Percentiles rank a stretch among this genome's conserved stretches.
phyloP scores from a whole-genome alignment of 139 green algal genomes.

The Penium margaritaceum region DNA sequence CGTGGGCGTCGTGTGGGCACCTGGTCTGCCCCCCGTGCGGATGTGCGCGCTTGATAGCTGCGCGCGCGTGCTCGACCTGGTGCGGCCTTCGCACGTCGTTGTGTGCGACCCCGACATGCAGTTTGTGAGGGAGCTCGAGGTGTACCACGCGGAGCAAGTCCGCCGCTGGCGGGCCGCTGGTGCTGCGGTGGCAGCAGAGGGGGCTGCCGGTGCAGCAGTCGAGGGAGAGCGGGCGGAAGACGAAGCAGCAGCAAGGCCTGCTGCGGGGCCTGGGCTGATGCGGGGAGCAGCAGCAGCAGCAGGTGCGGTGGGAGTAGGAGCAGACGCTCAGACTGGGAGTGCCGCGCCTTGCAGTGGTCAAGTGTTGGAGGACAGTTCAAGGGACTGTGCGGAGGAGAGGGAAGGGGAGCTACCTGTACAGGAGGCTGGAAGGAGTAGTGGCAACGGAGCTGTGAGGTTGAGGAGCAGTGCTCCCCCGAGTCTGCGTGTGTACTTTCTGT shows the following conservation, averaged over 20 bases:
- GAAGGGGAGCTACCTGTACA: too few relatives aligned
- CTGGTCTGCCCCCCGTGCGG: slow-evolving; percentile 2
- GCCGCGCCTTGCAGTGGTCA: too few relatives aligned
- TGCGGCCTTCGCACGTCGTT: slow-evolving; percentile 66
- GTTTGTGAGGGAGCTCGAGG: slow-evolving; percentile 72
- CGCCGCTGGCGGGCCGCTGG: neutral
- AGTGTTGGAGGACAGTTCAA: too few relatives aligned
- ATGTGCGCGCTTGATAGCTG: slow-evolving; percentile 14
- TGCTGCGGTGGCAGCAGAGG: neutral
- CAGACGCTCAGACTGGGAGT: neutral
- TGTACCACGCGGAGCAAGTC: slow-evolving; percentile 61
- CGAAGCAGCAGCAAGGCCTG: neutral
- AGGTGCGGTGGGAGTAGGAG: neutral
- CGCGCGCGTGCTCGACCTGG: slow-evolving; percentile 11
- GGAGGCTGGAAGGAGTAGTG: too few relatives aligned
- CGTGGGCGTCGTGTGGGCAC: too few relatives aligned
- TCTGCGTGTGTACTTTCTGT: slow-evolving; percentile 77
- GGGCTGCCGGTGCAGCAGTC: too few relatives aligned
- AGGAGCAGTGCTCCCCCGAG: neutral
- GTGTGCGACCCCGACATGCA: slow-evolving; percentile 77
- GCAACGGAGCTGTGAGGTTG: neutral
- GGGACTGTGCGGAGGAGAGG: too few relatives aligned
- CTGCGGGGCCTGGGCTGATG: neutral
- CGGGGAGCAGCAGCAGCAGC: neutral
- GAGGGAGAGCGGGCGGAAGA: neutral